Conservation (phyloP, 768 basidiomycete species). For the Leccinum imitatum region DNA sequence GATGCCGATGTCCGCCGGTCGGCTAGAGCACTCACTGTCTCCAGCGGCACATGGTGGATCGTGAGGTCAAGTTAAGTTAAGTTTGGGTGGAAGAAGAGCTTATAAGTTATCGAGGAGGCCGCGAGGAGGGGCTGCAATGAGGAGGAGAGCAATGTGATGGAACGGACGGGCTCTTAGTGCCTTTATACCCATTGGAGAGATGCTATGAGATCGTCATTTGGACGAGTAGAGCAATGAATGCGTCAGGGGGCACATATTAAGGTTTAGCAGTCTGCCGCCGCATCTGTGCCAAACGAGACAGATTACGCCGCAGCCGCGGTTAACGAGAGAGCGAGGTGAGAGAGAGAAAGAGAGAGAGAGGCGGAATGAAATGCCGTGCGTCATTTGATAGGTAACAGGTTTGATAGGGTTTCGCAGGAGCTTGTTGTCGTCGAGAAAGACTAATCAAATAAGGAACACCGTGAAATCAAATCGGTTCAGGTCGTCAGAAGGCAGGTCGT, state of each 20-base stretch:
- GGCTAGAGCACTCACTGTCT: slow-evolving; percentile 45
- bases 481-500: slow-evolving; percentile 15
- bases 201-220: slow-evolving; percentile 28
- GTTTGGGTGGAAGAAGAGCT: not conserved
- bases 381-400: slow-evolving; percentile 33
- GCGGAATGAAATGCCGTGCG: slow-evolving; percentile 25
- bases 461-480: slow-evolving; percentile 14
- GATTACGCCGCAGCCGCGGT: slow-evolving; percentile 25
- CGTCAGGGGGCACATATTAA: slow-evolving; percentile 23
- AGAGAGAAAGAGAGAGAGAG: not conserved
- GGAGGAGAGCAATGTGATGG: slow-evolving; percentile 9
- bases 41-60: slow-evolving; percentile 47
- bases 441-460: slow-evolving; percentile 32
- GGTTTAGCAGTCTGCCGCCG: slow-evolving; percentile 22
- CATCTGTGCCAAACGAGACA: slow-evolving; percentile 28
- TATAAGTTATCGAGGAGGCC: slow-evolving; percentile 6
- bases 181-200: slow-evolving; percentile 27
- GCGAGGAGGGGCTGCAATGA: slow-evolving; percentile 1
- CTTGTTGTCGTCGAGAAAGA: slow-evolving; percentile 36
- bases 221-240: slow-evolving; percentile 18
- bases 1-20: not conserved
- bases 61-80: not conserved
- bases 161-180: slow-evolving; percentile 12
- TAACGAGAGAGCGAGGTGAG: slow-evolving; percentile 24
- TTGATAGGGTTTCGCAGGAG: slow-evolving; percentile 37